These are phyloP conservation scores for Vanilla planifolia DNA, from an alignment of 106 monocot species.

Conservation along the genomic window DNA sequence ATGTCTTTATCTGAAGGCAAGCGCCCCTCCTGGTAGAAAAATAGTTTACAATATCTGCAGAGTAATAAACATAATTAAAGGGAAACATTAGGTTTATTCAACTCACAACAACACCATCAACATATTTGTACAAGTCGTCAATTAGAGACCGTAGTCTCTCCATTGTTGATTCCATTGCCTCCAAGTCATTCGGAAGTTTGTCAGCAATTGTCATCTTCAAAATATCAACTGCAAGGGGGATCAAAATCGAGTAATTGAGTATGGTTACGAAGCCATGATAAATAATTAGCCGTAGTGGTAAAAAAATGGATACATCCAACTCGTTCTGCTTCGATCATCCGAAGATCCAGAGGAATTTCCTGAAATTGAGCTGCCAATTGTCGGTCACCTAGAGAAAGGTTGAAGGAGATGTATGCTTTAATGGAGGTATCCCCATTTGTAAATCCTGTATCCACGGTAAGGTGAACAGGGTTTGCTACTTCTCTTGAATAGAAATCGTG, in stretches of 20 bases:
- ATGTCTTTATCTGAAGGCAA: slow-evolving; percentile 66
- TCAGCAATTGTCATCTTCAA: slow-evolving; percentile 68
- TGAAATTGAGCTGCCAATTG: slow-evolving; percentile 86
- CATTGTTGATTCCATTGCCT: slow-evolving; percentile 88
- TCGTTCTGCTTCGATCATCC: slow-evolving; percentile 81
- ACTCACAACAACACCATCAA: slow-evolving; percentile 82
- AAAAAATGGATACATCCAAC: slow-evolving; percentile 67
- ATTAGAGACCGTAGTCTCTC: slow-evolving; percentile 53
- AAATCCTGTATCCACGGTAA: slow-evolving; percentile 91
- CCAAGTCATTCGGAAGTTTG: slow-evolving; percentile 89
- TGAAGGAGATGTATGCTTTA: slow-evolving; percentile 76
- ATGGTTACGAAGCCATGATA: too few species aligned
- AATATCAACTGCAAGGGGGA: slow-evolving; percentile 52
- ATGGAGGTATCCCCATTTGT: slow-evolving; percentile 79
- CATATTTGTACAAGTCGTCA: slow-evolving; percentile 92
- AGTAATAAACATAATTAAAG: neutral
- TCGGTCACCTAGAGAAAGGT: slow-evolving; percentile 75
- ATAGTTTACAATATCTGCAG: neutral
- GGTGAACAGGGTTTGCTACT: slow-evolving; percentile 73
- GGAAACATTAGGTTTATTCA: neutral
- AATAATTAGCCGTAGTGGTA: neutral
- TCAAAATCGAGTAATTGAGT: neutral
- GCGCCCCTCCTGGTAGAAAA: slow-evolving; percentile 52
- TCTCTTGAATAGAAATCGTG: slow-evolving; percentile 93
- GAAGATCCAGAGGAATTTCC: slow-evolving; percentile 85